These are phyloP conservation scores for Austroboletus novae-zelandiae DNA, from an alignment of 1,284 basidiomycete genomes.

Conservation along the genomic window DNA sequence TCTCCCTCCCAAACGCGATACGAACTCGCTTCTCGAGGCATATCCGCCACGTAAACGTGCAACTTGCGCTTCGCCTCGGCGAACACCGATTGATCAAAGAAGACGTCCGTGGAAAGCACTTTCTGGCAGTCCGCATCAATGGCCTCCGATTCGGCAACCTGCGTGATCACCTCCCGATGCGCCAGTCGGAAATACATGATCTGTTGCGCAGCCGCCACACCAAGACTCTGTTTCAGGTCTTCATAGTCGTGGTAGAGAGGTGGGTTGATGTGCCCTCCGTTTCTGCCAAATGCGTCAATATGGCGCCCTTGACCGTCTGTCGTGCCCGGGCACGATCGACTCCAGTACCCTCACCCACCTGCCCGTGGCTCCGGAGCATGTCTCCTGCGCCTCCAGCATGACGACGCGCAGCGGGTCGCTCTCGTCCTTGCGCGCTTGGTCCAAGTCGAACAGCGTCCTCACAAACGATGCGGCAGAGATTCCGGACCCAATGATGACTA, in stretches of 20 bases:
- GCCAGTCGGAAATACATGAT: slow-evolving; percentile 60
- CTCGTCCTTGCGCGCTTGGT: slow-evolving; percentile 15
- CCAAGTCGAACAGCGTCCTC: slow-evolving; percentile 37
- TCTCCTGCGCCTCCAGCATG: slow-evolving; percentile 49
- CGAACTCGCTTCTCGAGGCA: slow-evolving; percentile 41
- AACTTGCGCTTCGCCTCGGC: slow-evolving; percentile 40
- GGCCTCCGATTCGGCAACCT: slow-evolving; percentile 45
- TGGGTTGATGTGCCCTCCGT: slow-evolving; percentile 70
- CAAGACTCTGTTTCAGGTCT: slow-evolving; percentile 46
- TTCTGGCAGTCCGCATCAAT: slow-evolving; percentile 45
- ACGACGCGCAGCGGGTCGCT: slow-evolving; percentile 34
- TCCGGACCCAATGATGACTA: slow-evolving; percentile 49
- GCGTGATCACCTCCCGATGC: slow-evolving; percentile 50
- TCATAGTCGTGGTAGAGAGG: slow-evolving; percentile 59
- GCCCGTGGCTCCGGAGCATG: slow-evolving; percentile 51
- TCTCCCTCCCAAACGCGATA: slow-evolving; percentile 38
- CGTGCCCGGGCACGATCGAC: not conserved
- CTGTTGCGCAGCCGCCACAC: slow-evolving; percentile 45
- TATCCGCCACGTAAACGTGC: slow-evolving; percentile 40
- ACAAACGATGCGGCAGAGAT: slow-evolving; percentile 48
- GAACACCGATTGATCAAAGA: slow-evolving; percentile 39
- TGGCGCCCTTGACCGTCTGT: not conserved
- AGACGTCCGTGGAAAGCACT: slow-evolving; percentile 51
- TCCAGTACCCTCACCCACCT: slow-evolving; percentile 34
- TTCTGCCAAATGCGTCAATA: slow-evolving; percentile 38